Base-by-base conservation (phyloP, 2,329 filamentous ascomycete species). In the Parastagonospora avenae region DNA sequence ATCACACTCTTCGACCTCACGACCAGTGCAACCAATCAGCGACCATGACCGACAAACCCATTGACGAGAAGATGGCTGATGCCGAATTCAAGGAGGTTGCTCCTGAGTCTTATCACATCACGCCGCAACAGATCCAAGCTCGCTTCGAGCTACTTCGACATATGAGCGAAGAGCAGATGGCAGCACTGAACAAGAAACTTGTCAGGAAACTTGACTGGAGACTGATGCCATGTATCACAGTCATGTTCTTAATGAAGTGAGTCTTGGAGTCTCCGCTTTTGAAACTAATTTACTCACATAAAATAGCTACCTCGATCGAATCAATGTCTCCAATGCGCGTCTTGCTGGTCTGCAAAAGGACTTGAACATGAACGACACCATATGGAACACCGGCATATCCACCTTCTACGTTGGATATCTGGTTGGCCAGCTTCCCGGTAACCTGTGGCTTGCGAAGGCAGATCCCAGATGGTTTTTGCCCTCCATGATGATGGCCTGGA, bases 361-460 rank as follows among this genome's bases (percentile, higher is more conserved):
- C 52, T 62, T 79, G 33, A 31, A 60, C 42, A 60, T 60, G 54
- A 48, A 32, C 14, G 59, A 62, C 38, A 55, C 49, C 1, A 32
- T 74, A n/a, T 80, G 77, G 67, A 72, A 67, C 8, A 58, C 68
- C 27, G 77, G 64, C 16, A 79, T 76, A 30, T 79, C 68, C 44
- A 66, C 72, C 48, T 80, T 74, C 54, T 79, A 79, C 39, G 74
- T 80, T 4, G 77, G 77, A 2, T 79, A 78, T 53, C 74, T 79
- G 28, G 62, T 79, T 44, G 71, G 76, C 6, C 77, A 80, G 48
- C 68, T 80, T 1, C 78, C 78, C 0, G 78, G 76, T 15, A 80
- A 80, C 54, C 63, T 80, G 27, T 72, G 77, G 46, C 70, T 80
- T 45, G 77, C 77, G 28, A 74, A 73, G 48, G 59, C 66, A 0